Base-by-base conservation (phyloP, 768 basidiomycete genomes). In the Hypholoma sublateritium region DNA sequence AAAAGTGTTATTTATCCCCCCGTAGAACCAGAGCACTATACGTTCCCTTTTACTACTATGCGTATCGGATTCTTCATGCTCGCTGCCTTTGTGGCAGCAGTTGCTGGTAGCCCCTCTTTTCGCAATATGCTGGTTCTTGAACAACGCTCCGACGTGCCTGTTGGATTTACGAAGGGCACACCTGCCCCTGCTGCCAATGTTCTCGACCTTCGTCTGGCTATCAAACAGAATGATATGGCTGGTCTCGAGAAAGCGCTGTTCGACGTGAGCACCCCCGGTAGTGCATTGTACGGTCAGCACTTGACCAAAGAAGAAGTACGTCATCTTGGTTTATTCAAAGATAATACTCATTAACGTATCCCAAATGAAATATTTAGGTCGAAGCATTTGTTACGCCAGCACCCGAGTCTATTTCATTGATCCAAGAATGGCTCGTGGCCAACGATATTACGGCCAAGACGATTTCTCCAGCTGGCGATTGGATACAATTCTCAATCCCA, bases 201-300 rank as follows among this genome's bases (percentile, higher is more conserved):
- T 8, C 63, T 80, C 36, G 69, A 67, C 49, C 62, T 82, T 49
- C 75, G 76, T 25, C 72, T 83, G 48, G 80, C 73, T 16, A 72
- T 83, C 32, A 64, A 68, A 16, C 81, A 82, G 61, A 62, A 62
- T 25, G 76, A 81, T 56, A 67, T 79, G n/a, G 64, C 74, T 34
- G 67, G 66, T 1, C 67, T 83, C 50, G 77, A 79, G 58, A 71
- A 71, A 3, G 69, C 72, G 32, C 71, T 83, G 19, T 67, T 73
- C 55, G 74, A 72, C 22, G 74, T 82, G 35, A 77, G 80, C 6
- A 73, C 80, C 46, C 80, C 81, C 3, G 72, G 74, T 13, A 80
- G 80, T 3, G 69, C 70, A 3, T 67, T 67, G 57, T 83, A 81
- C 58, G 79, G 80, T 16, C 66, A 77, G 50, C 82, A 82, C 59